These are phyloP conservation scores for Rosa persica DNA, from an alignment of 306 rosid species.

Conservation along the genomic window DNA sequence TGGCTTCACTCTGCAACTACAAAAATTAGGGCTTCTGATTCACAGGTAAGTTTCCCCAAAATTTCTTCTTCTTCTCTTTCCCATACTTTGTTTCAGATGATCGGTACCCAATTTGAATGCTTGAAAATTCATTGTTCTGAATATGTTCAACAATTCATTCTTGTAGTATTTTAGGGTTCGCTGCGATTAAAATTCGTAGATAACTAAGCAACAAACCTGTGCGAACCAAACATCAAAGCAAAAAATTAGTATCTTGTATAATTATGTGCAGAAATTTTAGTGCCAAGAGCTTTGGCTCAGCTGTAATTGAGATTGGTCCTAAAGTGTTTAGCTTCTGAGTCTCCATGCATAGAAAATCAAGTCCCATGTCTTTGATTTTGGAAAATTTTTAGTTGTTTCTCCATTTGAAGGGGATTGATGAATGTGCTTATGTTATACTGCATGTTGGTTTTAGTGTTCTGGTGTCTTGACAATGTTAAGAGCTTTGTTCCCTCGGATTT, in stretches of 20 bases:
- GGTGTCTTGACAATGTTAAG: background rate
- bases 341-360: background rate
- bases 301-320: background rate
- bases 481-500: background rate
- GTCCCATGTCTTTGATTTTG: background rate
- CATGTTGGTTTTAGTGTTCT: background rate
- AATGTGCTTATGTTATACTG: background rate
- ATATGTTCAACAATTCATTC: background rate
- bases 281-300: background rate
- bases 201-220: background rate
- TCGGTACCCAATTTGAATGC: background rate
- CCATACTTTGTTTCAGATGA: background rate
- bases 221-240: background rate
- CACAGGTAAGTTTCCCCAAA: background rate
- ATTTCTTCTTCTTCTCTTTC: background rate
- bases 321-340: background rate
- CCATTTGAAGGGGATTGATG: background rate
- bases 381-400: background rate
- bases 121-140: background rate
- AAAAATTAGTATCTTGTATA: background rate
- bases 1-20: background rate
- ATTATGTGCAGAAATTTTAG: background rate
- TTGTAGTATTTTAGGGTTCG: background rate
- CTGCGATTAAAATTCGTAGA: background rate
- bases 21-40: background rate